Percentiles rank a stretch among this genome's conserved stretches.
Conservation (phyloP, 495 filamentous ascomycete genomes). For the Chaetomium tenue region DNA sequence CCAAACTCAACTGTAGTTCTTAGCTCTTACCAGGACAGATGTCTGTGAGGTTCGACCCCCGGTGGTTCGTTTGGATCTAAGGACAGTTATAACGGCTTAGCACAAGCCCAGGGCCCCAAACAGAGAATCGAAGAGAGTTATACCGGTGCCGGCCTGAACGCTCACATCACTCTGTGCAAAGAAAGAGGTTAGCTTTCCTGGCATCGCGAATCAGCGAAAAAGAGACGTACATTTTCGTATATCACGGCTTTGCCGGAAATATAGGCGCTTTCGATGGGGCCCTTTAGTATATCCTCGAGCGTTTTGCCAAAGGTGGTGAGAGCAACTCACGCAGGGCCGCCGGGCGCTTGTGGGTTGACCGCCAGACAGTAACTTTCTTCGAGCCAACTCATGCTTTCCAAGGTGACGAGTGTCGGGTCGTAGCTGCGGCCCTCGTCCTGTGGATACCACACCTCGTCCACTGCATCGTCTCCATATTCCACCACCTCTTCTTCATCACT, state of each 20-base stretch:
- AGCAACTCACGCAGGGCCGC: neutral
- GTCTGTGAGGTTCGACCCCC: too few species aligned
- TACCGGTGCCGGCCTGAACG: neutral
- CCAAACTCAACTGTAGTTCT: neutral
- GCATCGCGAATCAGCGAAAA: neutral
- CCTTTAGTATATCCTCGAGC: neutral
- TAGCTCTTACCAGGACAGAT: neutral
- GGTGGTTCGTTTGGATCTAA: neutral
- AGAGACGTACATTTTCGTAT: neutral
- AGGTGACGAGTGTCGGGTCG: constrained; percentile 1
- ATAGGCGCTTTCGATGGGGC: neutral
- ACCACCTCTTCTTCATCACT: neutral
- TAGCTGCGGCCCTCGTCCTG: neutral
- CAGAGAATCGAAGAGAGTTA: neutral
- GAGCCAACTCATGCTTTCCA: neutral
- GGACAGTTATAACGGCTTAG: too few species aligned
- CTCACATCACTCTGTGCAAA: neutral
- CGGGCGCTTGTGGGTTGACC: neutral
- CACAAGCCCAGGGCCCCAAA: neutral
- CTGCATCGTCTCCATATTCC: too few species aligned
- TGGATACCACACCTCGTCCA: neutral
- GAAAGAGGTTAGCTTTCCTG: neutral
- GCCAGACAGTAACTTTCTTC: neutral
- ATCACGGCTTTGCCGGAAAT: neutral
- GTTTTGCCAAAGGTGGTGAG: neutral